A percentile compares a stretch with the other conserved stretches of the same genome.
Evolutionary conservation across 768 basidiomycete genomes (phyloP).

Genomic region (Neoboletus subvelutipes): DNA sequence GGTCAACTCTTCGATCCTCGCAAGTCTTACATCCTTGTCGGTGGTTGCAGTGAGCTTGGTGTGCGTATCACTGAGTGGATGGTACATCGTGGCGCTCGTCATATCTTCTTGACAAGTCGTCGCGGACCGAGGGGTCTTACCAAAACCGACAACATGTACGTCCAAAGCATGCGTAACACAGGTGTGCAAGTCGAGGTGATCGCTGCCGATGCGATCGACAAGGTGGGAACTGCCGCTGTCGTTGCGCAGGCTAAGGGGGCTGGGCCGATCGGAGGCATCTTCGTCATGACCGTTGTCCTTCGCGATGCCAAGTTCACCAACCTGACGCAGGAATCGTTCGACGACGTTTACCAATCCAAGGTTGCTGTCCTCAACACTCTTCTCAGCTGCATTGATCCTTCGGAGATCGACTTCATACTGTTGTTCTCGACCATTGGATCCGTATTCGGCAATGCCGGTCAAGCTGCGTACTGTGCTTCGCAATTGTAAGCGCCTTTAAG

Average conservation of each 20-base stretch:
- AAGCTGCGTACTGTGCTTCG: slow-evolving; percentile 25
- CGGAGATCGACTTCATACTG: slow-evolving; percentile 31
- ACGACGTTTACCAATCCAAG: slow-evolving; percentile 24
- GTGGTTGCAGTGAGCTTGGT: slow-evolving; percentile 25
- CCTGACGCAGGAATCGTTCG: slow-evolving; percentile 34
- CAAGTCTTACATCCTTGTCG: slow-evolving; percentile 23
- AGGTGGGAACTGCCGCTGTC: slow-evolving; percentile 24
- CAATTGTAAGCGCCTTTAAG: slow-evolving; percentile 13
- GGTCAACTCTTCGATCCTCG: slow-evolving; percentile 32
- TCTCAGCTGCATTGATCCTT: slow-evolving; percentile 15
- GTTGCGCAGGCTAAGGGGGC: slow-evolving; percentile 20
- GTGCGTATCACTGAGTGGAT: slow-evolving; percentile 35
- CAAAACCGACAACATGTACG: slow-evolving; percentile 29
- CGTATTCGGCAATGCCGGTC: slow-evolving; percentile 31
- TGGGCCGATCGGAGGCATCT: slow-evolving; percentile 32
- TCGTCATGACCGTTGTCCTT: slow-evolving; percentile 37
- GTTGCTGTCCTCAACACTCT: slow-evolving; percentile 21
- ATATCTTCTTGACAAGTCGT: slow-evolving; percentile 32
- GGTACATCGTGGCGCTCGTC: slow-evolving; percentile 32
- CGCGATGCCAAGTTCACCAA: slow-evolving; percentile 35
- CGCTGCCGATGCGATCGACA: slow-evolving; percentile 27
- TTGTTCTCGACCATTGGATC: slow-evolving; percentile 37
- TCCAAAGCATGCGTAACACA: slow-evolving; percentile 23
- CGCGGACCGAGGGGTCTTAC: slow-evolving; percentile 19
- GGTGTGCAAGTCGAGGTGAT: slow-evolving; percentile 29